A percentile compares a stretch with the other conserved stretches of the same genome.
Conservation (phyloP, 306 rosid genomes). For the Phaseolus lunatus region DNA sequence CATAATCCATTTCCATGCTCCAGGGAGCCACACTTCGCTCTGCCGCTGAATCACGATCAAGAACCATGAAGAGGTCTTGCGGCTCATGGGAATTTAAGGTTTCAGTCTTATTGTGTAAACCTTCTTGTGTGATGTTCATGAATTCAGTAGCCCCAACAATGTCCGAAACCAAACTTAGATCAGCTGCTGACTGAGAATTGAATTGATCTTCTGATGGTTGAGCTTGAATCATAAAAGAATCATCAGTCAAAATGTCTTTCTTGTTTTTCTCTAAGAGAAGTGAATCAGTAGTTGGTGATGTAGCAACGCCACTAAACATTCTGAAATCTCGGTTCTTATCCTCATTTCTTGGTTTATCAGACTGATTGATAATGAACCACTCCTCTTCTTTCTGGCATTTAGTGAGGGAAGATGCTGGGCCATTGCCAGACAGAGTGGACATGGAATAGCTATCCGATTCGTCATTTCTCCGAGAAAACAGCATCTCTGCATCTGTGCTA, state of each 20-base stretch:
- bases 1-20: slow-evolving; percentile 90
- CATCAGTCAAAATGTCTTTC: slow-evolving; percentile 70
- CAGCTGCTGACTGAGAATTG: slow-evolving; percentile 63
- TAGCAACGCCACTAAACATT: slow-evolving; percentile 55
- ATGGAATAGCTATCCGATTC: slow-evolving; percentile 55
- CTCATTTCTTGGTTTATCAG: slow-evolving; percentile 51
- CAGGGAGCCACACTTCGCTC: slow-evolving; percentile 65
- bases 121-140: slow-evolving; percentile 52
- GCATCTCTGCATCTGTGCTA: slow-evolving; percentile 57
- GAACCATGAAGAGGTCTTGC: slow-evolving; percentile 93
- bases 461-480: slow-evolving; percentile 63
- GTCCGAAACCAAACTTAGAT: slow-evolving; percentile 68
- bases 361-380: slow-evolving; percentile 65
- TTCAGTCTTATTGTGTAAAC: slow-evolving; percentile 57
- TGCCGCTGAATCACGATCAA: slow-evolving; percentile 74
- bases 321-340: slow-evolving; percentile 54
- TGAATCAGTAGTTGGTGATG: slow-evolving; percentile 50
- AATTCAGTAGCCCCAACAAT: slow-evolving; percentile 64
- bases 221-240: slow-evolving; percentile 89
- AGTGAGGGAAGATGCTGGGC: slow-evolving; percentile 50
- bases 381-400: slow-evolving; percentile 73
- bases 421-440: slow-evolving; percentile 45
- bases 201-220: slow-evolving; percentile 61
- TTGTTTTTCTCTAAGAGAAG: slow-evolving; percentile 58
- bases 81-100: slow-evolving; percentile 63